A percentile compares a stretch with the other conserved stretches of the same genome.
Evolutionary conservation across 2,329 filamentous ascomycete species (phyloP).

Genomic region (Alternaria angustiovoidea): DNA sequence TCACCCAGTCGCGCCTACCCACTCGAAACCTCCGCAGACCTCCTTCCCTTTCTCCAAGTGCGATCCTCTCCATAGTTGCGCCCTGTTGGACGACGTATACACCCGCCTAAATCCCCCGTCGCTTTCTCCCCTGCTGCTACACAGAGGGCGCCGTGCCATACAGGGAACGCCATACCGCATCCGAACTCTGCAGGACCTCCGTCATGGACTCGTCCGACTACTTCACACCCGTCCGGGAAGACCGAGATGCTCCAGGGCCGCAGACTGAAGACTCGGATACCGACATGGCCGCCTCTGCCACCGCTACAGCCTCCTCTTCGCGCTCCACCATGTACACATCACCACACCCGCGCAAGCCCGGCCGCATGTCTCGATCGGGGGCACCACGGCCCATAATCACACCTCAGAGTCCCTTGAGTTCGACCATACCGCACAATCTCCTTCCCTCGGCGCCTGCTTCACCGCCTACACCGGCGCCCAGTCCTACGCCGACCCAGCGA

Average conservation of each 20-base stretch:
- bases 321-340: conserved; percentile 47
- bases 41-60: conserved; percentile 8
- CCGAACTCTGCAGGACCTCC: conserved; percentile 19
- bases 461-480: conserved; percentile 72
- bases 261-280: conserved; percentile 45
- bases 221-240: conserved; percentile 34
- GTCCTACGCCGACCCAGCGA: conserved; percentile 69
- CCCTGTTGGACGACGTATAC: conserved; percentile 4
- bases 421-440: conserved; percentile 66
- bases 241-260: conserved; percentile 27
- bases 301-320: conserved; percentile 43
- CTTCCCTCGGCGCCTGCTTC: conserved; percentile 71
- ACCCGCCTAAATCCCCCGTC: neutral
- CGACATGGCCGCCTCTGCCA: conserved; percentile 47
- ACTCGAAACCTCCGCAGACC: conserved; percentile 16
- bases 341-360: conserved; percentile 48
- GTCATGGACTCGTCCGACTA: conserved; percentile 48
- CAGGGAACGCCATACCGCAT: conserved; percentile 17
- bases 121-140: conserved; percentile 4
- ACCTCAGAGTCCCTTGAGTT: conserved; percentile 58
- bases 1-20: conserved; percentile 20
- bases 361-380: conserved; percentile 52
- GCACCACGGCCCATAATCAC: conserved; percentile 59
- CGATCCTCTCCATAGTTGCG: neutral
- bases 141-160: conserved; percentile 13